Base-by-base conservation (phyloP, 2,329 filamentous ascomycete species). In the Fusarium torulosum region DNA sequence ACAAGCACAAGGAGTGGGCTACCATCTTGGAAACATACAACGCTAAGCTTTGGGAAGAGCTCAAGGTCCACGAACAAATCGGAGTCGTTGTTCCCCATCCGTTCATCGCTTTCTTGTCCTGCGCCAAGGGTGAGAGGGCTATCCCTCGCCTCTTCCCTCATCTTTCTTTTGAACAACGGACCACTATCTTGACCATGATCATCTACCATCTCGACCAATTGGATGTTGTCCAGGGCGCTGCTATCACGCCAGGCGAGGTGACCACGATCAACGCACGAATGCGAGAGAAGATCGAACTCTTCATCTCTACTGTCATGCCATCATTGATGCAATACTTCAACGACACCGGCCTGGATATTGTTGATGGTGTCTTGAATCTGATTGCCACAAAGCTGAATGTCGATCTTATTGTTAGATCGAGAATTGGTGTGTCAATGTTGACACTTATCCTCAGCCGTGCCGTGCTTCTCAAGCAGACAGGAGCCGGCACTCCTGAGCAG, bases 101-200 rank as follows among this genome's bases (percentile, higher is more conserved):
- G 0, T 99, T 99, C 80, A 97, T 99, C 71, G 93, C 94, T 45
- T 95, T 99, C 78, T 83, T 99, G 45, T 97, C 94, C 6, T 96
- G 96, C 75, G 88, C 90, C 71, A 99, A 99, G 83, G 96, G 96
- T 75, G 98, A 97, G 83, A 97, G 96, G 82, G 93, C 92, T 3
- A 93, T 99, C 63, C 94, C 94, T 49, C 93, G 96, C 55, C 92
- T 98, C 53, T 98, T 98, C 86, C 91, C 94, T 42, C 93, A 97
- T 75, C 92, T 97, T 52, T 91, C 92, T 67, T 91, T 94, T 65
- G 92, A 97, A 75, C 94, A 98, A 79, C 92, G 95, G 49, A 94
- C 96, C 21, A 98, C 94, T 1, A 93, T 98, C 66, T 85, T 99
- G 65, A 99, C 96, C 7, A 95, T 99, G 86, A 95, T 99, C 70